A percentile compares a stretch with the other conserved stretches of the same genome.
Conservation (phyloP, 345 rosid species). For the Linum usitatissimum region DNA sequence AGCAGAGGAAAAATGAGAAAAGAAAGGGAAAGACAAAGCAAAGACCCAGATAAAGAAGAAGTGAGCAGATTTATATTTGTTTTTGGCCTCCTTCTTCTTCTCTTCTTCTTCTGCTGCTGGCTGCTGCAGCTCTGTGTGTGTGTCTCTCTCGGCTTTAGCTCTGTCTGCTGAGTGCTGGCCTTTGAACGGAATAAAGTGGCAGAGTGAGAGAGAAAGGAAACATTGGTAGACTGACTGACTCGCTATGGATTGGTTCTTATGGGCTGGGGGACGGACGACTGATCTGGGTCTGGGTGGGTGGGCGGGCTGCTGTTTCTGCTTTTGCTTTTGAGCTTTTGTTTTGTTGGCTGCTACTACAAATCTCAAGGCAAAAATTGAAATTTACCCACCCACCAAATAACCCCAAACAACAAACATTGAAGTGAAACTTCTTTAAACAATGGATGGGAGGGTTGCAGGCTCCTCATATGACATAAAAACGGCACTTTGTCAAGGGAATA, state of each 20-base stretch:
- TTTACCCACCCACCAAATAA: too few species aligned
- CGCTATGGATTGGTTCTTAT: too few species aligned
- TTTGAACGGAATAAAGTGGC: slow-evolving; percentile 56
- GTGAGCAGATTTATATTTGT: slow-evolving; percentile 14
- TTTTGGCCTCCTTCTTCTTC: not conserved
- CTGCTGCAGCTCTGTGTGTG: not conserved
- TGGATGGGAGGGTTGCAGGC: slow-evolving; percentile 18
- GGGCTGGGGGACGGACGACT: too few species aligned
- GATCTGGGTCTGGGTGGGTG: slow-evolving; percentile 19
- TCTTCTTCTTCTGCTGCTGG: not conserved
- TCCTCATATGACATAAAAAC: slow-evolving; percentile 9
- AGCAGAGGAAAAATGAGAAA: slow-evolving; percentile 22
- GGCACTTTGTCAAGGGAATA: slow-evolving; percentile 11
- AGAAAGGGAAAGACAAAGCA: slow-evolving; percentile 19
- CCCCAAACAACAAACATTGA: slow-evolving; percentile 8
- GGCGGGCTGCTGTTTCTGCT: not conserved
- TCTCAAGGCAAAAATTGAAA: slow-evolving; percentile 13
- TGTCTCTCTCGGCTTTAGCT: slow-evolving; percentile 1
- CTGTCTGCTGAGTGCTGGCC: slow-evolving; percentile 19
- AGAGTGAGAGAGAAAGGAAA: slow-evolving; percentile 16
- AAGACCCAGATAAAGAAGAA: slow-evolving; percentile 16
- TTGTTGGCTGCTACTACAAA: slow-evolving; percentile 5
- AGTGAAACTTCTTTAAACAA: slow-evolving; percentile 8
- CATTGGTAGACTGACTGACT: slow-evolving; percentile 5
- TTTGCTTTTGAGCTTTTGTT: not conserved